phyloP scores from a whole-genome alignment of 306 rosid genomes.

The Rosa multiflora region DNA sequence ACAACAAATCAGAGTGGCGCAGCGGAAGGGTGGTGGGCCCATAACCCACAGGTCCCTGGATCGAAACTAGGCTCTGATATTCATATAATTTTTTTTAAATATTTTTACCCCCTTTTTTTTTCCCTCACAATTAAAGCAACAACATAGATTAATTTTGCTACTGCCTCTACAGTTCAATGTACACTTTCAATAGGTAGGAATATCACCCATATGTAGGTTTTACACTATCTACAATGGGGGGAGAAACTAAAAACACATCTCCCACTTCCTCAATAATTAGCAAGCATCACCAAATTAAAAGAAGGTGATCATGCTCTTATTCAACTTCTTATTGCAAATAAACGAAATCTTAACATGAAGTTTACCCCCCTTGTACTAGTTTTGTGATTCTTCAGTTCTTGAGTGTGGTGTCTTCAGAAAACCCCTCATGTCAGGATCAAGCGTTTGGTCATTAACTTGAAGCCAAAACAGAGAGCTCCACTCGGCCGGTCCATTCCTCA shows the following conservation, averaged over 20 bases:
- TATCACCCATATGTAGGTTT: slow-evolving; percentile 1
- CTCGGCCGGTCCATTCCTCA: slow-evolving; percentile 88
- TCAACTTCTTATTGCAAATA: slow-evolving; percentile 11
- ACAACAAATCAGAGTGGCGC: slow-evolving; percentile 32
- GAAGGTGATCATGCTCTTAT: slow-evolving; percentile 18
- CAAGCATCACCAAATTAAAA: slow-evolving; percentile 11
- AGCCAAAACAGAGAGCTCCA: slow-evolving; percentile 61
- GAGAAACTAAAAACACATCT: slow-evolving; percentile 29
- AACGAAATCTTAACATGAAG: neutral
- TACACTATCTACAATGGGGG: slow-evolving; percentile 4
- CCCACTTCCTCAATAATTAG: slow-evolving; percentile 17
- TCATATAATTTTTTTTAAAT: neutral
- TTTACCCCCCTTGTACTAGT: neutral
- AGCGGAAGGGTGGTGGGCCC: slow-evolving; percentile 42
- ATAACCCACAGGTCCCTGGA: slow-evolving; percentile 40
- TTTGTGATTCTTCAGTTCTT: neutral
- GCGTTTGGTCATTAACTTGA: slow-evolving; percentile 40
- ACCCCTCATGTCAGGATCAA: neutral
- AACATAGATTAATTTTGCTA: neutral
- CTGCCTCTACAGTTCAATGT: neutral
- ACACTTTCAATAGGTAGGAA: neutral
- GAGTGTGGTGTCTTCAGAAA: neutral
- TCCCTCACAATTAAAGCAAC: neutral
- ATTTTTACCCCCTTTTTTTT: neutral
- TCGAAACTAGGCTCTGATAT: slow-evolving; percentile 36